Evolutionary conservation across 345 rosid genomes (phyloP).

Genomic region (rapeseed (Brassica napus)): DNA sequence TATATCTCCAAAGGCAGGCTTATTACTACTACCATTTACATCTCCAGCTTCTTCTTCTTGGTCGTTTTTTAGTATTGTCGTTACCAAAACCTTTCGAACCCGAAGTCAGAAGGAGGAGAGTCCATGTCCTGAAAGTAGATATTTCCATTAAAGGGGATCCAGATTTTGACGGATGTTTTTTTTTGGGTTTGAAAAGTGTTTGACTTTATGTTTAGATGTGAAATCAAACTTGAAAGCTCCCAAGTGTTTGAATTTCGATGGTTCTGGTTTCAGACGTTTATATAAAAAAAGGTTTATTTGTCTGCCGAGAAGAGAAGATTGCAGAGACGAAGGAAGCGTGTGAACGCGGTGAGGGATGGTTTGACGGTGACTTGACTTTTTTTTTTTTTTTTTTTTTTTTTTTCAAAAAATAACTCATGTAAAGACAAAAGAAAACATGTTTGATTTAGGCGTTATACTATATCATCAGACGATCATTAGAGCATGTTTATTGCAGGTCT

Average conservation of each 20-base stretch:
- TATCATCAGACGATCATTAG: not conserved
- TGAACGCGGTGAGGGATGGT: constrained; percentile 51
- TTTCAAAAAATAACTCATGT: not conserved
- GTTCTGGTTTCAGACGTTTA: constrained; percentile 35
- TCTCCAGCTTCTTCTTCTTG: constrained; percentile 15
- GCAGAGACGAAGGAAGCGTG: constrained; percentile 45
- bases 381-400: constrained; percentile 32
- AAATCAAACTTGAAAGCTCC: constrained; percentile 30
- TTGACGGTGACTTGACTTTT: constrained; percentile 66
- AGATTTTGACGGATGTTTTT: constrained; percentile 24
- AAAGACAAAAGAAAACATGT: constrained; percentile 27
- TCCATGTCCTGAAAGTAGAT: constrained; percentile 49
- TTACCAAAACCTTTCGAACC: constrained; percentile 36
- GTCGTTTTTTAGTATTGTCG: constrained; percentile 43
- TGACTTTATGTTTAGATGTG: constrained; percentile 40
- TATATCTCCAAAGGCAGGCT: constrained; percentile 41
- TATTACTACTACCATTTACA: constrained; percentile 17
- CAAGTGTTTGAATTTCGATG: constrained; percentile 27
- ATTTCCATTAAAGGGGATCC: constrained; percentile 51
- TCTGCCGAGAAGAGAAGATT: not conserved
- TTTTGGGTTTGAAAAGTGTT: constrained; percentile 36
- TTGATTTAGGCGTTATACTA: constrained; percentile 9
- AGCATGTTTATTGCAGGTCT: no score
- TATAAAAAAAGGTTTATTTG: constrained; percentile 34
- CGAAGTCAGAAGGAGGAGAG: constrained; percentile 43